Percentiles rank a stretch among this genome's conserved stretches.
These are phyloP conservation scores for Trichosanthes cucumerina DNA, from an alignment of 306 rosid genomes.

Conservation along the genomic window DNA sequence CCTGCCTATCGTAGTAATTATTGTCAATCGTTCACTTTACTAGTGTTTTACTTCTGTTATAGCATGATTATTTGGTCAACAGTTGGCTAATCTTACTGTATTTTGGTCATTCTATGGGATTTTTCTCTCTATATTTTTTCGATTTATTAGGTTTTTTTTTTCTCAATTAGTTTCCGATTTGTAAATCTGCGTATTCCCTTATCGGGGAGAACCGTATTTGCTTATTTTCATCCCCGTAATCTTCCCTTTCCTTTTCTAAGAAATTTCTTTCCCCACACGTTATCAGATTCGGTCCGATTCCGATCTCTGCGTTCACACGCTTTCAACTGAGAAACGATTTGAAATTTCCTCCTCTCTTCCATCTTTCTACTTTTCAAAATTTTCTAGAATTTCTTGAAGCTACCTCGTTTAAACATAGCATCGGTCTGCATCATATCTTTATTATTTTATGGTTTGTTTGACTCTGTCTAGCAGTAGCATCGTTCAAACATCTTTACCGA, in stretches of 20 bases:
- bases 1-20: neutral
- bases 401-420: neutral
- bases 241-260: constrained; percentile 10
- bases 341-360: neutral
- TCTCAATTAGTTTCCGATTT: neutral
- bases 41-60: neutral
- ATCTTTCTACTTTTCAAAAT: neutral
- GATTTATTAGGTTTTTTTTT: neutral
- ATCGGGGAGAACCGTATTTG: neutral
- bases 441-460: constrained; percentile 4
- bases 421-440: neutral
- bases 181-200: neutral
- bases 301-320: neutral
- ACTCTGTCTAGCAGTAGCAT: neutral
- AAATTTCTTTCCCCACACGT: constrained; percentile 5
- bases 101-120: neutral
- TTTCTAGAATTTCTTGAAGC: neutral
- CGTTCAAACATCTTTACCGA: neutral
- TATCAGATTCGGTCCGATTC: constrained; percentile 12
- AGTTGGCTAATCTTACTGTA: neutral
- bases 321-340: neutral
- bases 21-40: neutral
- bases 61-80: neutral
- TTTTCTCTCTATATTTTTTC: neutral
- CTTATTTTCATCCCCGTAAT: neutral